Percentiles rank a stretch among this genome's conserved stretches.
phyloP scores from a whole-genome alignment of 2,329 filamentous ascomycete genomes.

The Drechslerella stenobrocha region DNA sequence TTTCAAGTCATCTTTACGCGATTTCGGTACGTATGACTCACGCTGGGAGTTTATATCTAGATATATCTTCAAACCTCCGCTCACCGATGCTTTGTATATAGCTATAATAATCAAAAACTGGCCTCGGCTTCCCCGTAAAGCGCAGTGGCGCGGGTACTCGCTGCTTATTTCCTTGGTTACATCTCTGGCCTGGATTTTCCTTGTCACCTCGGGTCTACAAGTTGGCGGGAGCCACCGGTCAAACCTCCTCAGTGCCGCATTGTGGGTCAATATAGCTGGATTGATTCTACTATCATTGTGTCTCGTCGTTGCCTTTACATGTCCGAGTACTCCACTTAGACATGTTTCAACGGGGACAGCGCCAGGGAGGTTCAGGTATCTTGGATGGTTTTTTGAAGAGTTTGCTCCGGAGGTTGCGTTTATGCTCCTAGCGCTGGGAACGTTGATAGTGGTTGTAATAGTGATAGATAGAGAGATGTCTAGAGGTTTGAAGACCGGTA shows the following conservation, averaged over 20 bases:
- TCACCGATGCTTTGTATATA: not conserved
- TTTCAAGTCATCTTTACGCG: conserved; percentile 9
- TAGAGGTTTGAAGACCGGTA: not conserved
- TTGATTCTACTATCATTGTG: conserved; percentile 30
- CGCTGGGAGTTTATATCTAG: not conserved
- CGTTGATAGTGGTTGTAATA: conserved; percentile 19
- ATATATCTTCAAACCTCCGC: not conserved
- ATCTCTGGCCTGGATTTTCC: conserved; percentile 28
- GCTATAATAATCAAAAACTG: conserved; percentile 27
- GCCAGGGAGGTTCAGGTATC: conserved; percentile 10
- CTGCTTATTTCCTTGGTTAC: conserved; percentile 29
- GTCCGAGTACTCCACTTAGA: conserved; percentile 9
- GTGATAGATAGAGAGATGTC: conserved; percentile 7
- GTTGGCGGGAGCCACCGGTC: conserved; percentile 10
- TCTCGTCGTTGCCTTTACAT: conserved; percentile 18
- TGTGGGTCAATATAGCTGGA: conserved; percentile 22
- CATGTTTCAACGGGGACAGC: conserved; percentile 1
- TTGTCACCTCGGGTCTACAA: conserved; percentile 28
- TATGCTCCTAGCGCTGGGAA: conserved; percentile 12
- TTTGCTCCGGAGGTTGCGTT: conserved; percentile 24
- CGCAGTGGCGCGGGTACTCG: conserved; percentile 24
- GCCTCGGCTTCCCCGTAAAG: conserved; percentile 13
- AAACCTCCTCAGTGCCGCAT: conserved; percentile 9
- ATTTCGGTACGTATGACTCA: conserved; percentile 14
- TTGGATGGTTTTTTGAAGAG: conserved; percentile 24